Percentiles rank a stretch among this genome's conserved stretches.
Evolutionary conservation across 164 flowering plant species (phyloP).

Genomic region (Echeveria elegans): DNA sequence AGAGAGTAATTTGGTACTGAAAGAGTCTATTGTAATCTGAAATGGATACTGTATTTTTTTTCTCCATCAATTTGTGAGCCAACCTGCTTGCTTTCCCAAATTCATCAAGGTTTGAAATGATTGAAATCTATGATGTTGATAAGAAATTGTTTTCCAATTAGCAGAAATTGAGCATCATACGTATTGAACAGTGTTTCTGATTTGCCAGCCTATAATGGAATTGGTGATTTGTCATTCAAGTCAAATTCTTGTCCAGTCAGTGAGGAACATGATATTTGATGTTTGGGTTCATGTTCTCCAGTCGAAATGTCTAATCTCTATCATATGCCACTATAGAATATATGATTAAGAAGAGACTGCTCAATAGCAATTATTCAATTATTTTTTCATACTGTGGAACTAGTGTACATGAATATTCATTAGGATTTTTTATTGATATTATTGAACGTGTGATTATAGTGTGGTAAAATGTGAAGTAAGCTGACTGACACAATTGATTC

Average conservation of each 20-base stretch:
- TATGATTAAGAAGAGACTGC: too few relatives aligned
- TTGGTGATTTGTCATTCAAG: not conserved
- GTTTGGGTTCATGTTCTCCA: not conserved
- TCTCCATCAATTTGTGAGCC: too few relatives aligned
- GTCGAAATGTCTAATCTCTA: not conserved
- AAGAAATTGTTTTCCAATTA: not conserved
- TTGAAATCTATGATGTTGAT: not conserved
- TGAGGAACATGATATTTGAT: constrained; percentile 3
- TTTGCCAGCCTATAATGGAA: not conserved
- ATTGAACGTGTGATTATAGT: not conserved
- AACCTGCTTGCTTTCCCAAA: too few relatives aligned
- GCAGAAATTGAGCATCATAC: not conserved
- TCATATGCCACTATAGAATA: not conserved
- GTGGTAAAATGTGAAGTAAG: not conserved
- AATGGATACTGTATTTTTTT: too few relatives aligned
- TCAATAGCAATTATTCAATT: too few relatives aligned
- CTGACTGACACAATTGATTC: not conserved
- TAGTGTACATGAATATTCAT: not conserved
- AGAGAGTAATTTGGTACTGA: too few relatives aligned
- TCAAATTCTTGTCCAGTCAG: not conserved
- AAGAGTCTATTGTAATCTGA: too few relatives aligned
- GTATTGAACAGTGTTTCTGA: not conserved
- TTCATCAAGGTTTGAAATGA: too few relatives aligned
- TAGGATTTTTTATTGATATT: not conserved
- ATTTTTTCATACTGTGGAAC: too few relatives aligned